These are phyloP conservation scores for Remersonia thermophila DNA, from an alignment of 2,329 filamentous ascomycete genomes.

Conservation along the genomic window DNA sequence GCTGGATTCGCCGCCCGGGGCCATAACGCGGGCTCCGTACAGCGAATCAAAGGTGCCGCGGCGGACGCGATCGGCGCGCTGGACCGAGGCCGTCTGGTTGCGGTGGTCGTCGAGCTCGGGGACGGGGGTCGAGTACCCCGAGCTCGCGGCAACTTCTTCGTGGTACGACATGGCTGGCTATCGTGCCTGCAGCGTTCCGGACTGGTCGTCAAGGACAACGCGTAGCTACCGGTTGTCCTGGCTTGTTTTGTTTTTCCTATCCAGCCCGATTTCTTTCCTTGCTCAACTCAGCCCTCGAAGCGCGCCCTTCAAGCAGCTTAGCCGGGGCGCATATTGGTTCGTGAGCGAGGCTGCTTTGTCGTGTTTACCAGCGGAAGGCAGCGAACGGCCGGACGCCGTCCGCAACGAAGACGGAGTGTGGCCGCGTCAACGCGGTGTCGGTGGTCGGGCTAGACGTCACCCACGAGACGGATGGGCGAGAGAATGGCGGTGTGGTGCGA, in stretches of 20 bases:
- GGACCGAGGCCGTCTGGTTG: slow-evolving; percentile 48
- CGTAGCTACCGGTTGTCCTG: neutral
- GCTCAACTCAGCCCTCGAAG: slow-evolving; percentile 10
- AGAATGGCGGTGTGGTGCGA: neutral
- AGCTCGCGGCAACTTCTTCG: slow-evolving; percentile 46
- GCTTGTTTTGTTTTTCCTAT: neutral
- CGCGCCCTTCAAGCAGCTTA: slow-evolving; percentile 14
- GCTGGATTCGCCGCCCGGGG: slow-evolving; percentile 28
- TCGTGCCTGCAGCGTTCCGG: too few relatives aligned
- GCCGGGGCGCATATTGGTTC: slow-evolving; percentile 19
- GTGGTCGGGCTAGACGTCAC: slow-evolving; percentile 1
- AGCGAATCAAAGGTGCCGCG: slow-evolving; percentile 65
- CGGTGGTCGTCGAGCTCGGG: slow-evolving; percentile 84
- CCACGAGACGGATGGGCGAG: slow-evolving; percentile 5
- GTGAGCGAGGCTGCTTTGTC: slow-evolving; percentile 5
- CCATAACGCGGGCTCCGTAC: slow-evolving; percentile 39
- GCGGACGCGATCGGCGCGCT: slow-evolving; percentile 47
- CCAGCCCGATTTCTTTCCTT: too few relatives aligned
- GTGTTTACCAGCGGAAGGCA: slow-evolving; percentile 22
- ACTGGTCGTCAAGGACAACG: too few relatives aligned
- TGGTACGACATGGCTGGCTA: slow-evolving; percentile 50
- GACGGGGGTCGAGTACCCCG: slow-evolving; percentile 60
- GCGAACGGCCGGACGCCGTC: slow-evolving; percentile 24
- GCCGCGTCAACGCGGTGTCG: slow-evolving; percentile 9
- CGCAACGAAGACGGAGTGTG: slow-evolving; percentile 15